phyloP scores from a whole-genome alignment of 2,329 filamentous ascomycete species.

The Colletotrichum sp. region DNA sequence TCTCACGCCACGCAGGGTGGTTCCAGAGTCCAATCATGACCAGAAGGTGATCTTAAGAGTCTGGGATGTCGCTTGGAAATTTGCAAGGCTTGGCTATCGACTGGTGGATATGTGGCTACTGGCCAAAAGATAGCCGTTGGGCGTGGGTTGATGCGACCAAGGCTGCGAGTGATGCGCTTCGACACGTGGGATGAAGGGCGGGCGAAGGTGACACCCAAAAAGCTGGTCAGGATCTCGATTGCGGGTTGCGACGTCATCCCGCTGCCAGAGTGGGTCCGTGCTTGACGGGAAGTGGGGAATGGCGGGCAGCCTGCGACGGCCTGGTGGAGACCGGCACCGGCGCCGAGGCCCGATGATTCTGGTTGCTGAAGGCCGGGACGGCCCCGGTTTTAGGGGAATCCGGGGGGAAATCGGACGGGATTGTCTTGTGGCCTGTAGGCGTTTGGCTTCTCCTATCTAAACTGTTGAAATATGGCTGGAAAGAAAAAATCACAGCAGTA shows the following conservation, averaged over 20 bases:
- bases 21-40: not conserved
- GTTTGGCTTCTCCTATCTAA: not conserved
- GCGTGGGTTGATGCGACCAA: not conserved
- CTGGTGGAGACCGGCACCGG: not conserved
- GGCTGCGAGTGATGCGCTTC: not conserved
- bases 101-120: not conserved
- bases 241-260: constrained; percentile 18
- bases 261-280: not conserved
- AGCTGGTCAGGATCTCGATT: constrained; percentile 17
- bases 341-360: not conserved
- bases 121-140: not conserved
- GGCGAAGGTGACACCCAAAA: not conserved
- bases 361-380: not conserved
- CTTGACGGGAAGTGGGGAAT: not conserved
- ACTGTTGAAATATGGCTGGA: not conserved
- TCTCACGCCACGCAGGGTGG: not conserved
- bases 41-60: not conserved
- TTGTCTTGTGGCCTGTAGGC: not conserved
- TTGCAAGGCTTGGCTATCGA: not conserved
- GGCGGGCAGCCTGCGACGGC: not conserved
- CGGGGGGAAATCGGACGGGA: not conserved
- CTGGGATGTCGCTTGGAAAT: not conserved
- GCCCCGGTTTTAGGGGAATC: not conserved
- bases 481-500: rapidly evolving
- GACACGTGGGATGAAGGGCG: not conserved